These are phyloP conservation scores for Farysia itapuensis DNA, from an alignment of 1,284 basidiomycete species.

Conservation along the genomic window DNA sequence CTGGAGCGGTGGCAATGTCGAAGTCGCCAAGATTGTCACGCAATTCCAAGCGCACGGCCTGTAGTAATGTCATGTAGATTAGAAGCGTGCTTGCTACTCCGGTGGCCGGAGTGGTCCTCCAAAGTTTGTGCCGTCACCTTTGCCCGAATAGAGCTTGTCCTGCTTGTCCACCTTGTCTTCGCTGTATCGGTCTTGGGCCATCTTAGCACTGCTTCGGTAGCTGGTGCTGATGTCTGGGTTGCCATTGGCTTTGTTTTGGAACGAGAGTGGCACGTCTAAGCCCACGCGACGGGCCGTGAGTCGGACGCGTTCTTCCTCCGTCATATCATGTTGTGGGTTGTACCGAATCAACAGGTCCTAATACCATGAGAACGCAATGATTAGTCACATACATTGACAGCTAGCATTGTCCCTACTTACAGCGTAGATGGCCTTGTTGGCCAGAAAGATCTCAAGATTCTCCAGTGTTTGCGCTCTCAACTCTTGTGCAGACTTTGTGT, in stretches of 20 bases:
- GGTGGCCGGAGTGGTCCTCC: constrained; percentile 34
- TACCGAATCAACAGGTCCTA: constrained; percentile 65
- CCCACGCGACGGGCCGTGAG: constrained; percentile 85
- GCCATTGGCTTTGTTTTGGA: constrained; percentile 21
- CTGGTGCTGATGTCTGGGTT: too few relatives aligned
- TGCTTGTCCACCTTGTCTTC: constrained; percentile 23
- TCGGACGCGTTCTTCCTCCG: constrained; percentile 74
- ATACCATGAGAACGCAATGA: too few relatives aligned
- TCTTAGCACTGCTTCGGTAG: constrained; percentile 28
- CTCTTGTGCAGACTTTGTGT: constrained; percentile 12
- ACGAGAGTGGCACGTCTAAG: constrained; percentile 61
- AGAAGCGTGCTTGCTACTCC: constrained; percentile 9
- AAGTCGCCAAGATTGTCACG: constrained; percentile 31
- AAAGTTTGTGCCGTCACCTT: constrained; percentile 29
- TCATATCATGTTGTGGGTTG: constrained; percentile 78
- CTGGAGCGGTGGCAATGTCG: constrained; percentile 58
- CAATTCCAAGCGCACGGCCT: constrained; percentile 36
- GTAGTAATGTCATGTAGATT: constrained; percentile 2
- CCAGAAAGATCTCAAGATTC: constrained; percentile 73
- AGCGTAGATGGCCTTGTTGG: constrained; percentile 69
- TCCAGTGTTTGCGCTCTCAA: constrained; percentile 59
- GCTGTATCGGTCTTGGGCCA: constrained; percentile 26
- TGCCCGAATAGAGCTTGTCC: constrained; percentile 28
- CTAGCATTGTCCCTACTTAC: too few relatives aligned
- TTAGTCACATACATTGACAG: too few relatives aligned